Percentiles rank a stretch among this genome's conserved stretches.
Conservation (phyloP, 2,329 filamentous ascomycete genomes). For the Cylindrodendrum hubeiense region DNA sequence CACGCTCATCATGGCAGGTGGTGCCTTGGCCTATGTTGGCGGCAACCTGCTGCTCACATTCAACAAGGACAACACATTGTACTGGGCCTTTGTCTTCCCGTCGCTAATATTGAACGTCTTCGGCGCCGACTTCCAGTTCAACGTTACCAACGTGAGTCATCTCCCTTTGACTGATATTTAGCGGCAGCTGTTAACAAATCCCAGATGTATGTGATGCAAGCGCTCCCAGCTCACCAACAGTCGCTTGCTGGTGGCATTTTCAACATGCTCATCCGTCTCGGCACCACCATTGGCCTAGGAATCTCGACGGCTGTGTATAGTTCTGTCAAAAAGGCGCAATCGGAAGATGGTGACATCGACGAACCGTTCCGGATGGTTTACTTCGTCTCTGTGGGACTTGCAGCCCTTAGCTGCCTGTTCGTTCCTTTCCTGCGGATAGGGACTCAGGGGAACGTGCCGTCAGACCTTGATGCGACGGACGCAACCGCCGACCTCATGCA, state of each 20-base stretch:
- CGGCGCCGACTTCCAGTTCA: conserved; percentile 78
- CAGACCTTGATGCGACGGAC: conserved; percentile 21
- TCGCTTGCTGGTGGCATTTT: conserved; percentile 76
- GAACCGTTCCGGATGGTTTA: conserved; percentile 34
- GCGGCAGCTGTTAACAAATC: conserved; percentile 9
- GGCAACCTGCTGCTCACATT: conserved; percentile 67
- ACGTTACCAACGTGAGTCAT: conserved; percentile 72
- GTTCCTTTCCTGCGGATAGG: conserved; percentile 35
- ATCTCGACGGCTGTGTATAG: conserved; percentile 73
- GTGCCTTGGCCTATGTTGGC: conserved; percentile 54
- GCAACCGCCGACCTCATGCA: conserved; percentile 23
- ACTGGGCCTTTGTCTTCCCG: conserved; percentile 76
- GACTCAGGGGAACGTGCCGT: conserved; percentile 32
- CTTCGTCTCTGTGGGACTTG: conserved; percentile 37
- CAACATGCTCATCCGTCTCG: conserved; percentile 73
- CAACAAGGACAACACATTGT: conserved; percentile 65
- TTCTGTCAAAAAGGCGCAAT: conserved; percentile 50
- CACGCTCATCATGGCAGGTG: conserved; percentile 67
- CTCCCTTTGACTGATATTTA: background rate
- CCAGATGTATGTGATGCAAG: conserved; percentile 77
- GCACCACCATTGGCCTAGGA: conserved; percentile 70
- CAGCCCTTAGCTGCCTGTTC: conserved; percentile 29
- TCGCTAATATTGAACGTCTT: conserved; percentile 71
- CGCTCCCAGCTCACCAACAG: conserved; percentile 72
- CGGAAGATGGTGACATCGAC: conserved; percentile 25